Evolutionary conservation across 345 rosid species (phyloP), one percentile per base, ranked within the genome.

Genomic region (Stellera chamaejasme): DNA sequence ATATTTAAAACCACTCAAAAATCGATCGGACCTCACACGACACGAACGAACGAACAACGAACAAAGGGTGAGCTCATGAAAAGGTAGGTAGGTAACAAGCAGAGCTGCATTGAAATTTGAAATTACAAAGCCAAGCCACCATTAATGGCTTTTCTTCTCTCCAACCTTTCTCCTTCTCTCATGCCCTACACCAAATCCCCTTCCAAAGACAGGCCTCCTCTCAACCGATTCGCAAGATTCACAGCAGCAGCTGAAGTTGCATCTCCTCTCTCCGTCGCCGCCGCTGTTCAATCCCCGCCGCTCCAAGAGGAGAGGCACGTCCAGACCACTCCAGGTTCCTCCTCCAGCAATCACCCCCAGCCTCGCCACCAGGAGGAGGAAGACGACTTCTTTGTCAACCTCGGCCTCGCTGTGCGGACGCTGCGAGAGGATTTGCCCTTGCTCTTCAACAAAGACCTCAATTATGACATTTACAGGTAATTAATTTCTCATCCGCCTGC

Each of bases 401-500:
- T 91, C 23, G 98, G 96, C 45, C 63, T 85, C 13, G 94, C 94
- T 65, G 89, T 91, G 0, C 72, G 96, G 51, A 85, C 98, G 1
- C 94, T 91, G 28, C 89, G 96, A 0, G 96, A 90, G 65, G 97
- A 87, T 72, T 61, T 83, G 89, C 94, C 96, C 43, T 28, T 77
- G 43, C 63, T 91, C 60, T 91, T 91, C 68, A 53, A 76, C 43
- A 81, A 67, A 53, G 98, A 90, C 71, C 87, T 85, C 63, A 85
- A 84, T 68, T 87, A 90, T 66, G 84, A 85, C 59, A 80, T 90
- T 43, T 90, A 90, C 77, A 83, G 96, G 97, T 87, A 55, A 44
- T 55, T 69, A 19, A 19, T 19, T 58, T 27, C 59, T 70, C 72
- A 43, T 69, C 60, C 75, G 67, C 73, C 70, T 36, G 48, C 39